Evolutionary conservation across 495 filamentous ascomycete species (phyloP), one percentile per base, ranked within the genome.

Genomic region (Parathielavia hyrcaniae): DNA sequence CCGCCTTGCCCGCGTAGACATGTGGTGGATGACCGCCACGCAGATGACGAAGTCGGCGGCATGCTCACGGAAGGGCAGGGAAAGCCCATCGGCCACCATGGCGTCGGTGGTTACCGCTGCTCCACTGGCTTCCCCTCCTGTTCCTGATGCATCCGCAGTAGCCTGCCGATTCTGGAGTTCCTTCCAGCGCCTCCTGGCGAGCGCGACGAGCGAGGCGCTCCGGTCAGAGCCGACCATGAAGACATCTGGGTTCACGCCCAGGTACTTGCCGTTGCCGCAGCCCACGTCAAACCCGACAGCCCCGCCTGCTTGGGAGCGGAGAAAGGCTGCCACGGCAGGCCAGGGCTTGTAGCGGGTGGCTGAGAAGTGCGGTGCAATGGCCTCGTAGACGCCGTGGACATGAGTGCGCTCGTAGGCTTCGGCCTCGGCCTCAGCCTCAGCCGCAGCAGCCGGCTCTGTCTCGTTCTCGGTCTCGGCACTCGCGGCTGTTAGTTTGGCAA

Each of bases 251-350:
- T 93, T 95, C 39, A 95, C 88, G 41, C 79, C 72, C 47, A 97
- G 74, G 67, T 97, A 95, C 76, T 98, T 98, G 61, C 93, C 93
- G 75, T 98, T 98, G 52, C 93, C 93, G 73, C 93, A 97, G 47
- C 89, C 89, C 53, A 97, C 80, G 71, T 98, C 93, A 22, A 97
- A 75, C 9, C 93, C 93, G 36, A 97, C 73, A n/a, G 89, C 79
- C 16, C 91, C 92, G 26, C 81, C 76, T 6, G 77, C 69, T 34
- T 87, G 76, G n/a, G 75, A 72, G 41, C 72, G 72, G 41, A 98
- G 81, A 70, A 97, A 98, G 43, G 73, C 71, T 64, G 90, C 85
- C 48, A 97, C 87, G 65, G 95, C 86, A 20, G 93, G 93, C 93
- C 93, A 98, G 58, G 93, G 90, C 84, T 97, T 97, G 80, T 96